Evolutionary conservation across 1,139 yeast species (phyloP).

Genomic region (Magnusiomyces fungicola): DNA sequence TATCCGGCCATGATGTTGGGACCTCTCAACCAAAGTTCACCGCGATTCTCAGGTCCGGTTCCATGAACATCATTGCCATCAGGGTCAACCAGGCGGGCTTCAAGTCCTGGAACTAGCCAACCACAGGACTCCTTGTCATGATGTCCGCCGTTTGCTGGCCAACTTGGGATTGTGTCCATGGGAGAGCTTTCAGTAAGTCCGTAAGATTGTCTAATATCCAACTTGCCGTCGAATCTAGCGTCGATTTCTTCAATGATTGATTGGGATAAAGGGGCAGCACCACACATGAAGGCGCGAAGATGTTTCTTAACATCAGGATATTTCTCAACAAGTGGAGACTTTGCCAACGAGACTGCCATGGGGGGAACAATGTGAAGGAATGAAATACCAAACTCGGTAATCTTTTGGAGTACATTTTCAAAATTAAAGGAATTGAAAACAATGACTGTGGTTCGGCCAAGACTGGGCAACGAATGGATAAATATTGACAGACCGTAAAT

Average conservation of each 20-base stretch:
- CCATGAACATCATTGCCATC: conserved; percentile 45
- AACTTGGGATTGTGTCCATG: conserved; percentile 17
- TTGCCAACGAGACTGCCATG: conserved; percentile 31
- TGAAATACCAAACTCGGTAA: conserved; percentile 23
- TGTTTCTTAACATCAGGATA: conserved; percentile 22
- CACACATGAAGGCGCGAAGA: conserved; percentile 23
- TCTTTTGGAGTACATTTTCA: conserved; percentile 22
- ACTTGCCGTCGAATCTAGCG: conserved; percentile 15
- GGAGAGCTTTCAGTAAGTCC: conserved; percentile 49
- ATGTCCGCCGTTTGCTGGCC: conserved; percentile 10
- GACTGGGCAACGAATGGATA: conserved; percentile 22
- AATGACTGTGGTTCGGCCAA: conserved; percentile 20
- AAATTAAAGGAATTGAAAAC: conserved; percentile 29
- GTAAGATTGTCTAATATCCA: conserved; percentile 48
- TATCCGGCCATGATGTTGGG: conserved; percentile 57
- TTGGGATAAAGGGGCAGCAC: conserved; percentile 33
- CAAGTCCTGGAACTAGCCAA: conserved; percentile 25
- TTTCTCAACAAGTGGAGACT: conserved; percentile 28
- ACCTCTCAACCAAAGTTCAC: conserved; percentile 61
- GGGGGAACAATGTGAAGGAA: conserved; percentile 32
- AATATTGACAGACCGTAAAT: conserved; percentile 29
- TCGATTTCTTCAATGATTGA: conserved; percentile 22
- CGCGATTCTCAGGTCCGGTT: conserved; percentile 28
- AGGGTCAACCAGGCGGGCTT: conserved; percentile 26
- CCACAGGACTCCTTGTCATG: conserved; percentile 22